A percentile compares a stretch with the other conserved stretches of the same genome.
These are phyloP conservation scores for Saccharomycopsis crataegensis DNA, from an alignment of 1,139 yeast genomes.

Conservation along the genomic window DNA sequence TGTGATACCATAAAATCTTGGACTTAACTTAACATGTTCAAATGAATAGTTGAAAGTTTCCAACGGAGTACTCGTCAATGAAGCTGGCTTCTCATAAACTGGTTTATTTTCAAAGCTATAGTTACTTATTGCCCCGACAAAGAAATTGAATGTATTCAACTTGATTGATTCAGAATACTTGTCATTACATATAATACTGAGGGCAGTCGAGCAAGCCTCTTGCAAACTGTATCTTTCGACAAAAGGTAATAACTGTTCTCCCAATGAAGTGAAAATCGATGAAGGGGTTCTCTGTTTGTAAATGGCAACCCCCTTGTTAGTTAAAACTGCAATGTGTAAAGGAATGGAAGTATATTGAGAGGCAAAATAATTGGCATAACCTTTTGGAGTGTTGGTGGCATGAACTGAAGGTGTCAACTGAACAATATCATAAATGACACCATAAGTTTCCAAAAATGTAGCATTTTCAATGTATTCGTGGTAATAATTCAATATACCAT, in stretches of 20 bases:
- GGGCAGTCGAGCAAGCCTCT: slow-evolving; percentile 83
- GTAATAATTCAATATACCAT: slow-evolving; percentile 70
- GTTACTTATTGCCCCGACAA: slow-evolving; percentile 12
- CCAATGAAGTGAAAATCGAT: slow-evolving; percentile 60
- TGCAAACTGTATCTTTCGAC: slow-evolving; percentile 50
- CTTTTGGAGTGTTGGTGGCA: slow-evolving; percentile 67
- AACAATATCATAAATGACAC: slow-evolving; percentile 65
- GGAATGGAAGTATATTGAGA: slow-evolving; percentile 66
- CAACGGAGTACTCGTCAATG: background rate
- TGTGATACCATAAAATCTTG: slow-evolving; percentile 88
- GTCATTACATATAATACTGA: slow-evolving; percentile 73
- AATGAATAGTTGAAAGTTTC: slow-evolving; percentile 28
- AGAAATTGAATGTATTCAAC: slow-evolving; percentile 32
- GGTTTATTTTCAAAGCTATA: slow-evolving; percentile 17
- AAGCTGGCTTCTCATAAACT: slow-evolving; percentile 10
- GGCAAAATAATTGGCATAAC: slow-evolving; percentile 78
- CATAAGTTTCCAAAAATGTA: slow-evolving; percentile 58
- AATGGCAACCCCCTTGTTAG: slow-evolving; percentile 69
- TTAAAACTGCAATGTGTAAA: slow-evolving; percentile 70
- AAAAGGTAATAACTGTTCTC: slow-evolving; percentile 51
- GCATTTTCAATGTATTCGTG: slow-evolving; percentile 75
- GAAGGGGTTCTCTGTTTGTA: slow-evolving; percentile 77
- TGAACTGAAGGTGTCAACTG: slow-evolving; percentile 64
- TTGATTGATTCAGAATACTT: slow-evolving; percentile 47
- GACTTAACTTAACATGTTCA: slow-evolving; percentile 79